Conservation (phyloP, 2,329 filamentous ascomycete species). For the Sphaerulina vaccinii region DNA sequence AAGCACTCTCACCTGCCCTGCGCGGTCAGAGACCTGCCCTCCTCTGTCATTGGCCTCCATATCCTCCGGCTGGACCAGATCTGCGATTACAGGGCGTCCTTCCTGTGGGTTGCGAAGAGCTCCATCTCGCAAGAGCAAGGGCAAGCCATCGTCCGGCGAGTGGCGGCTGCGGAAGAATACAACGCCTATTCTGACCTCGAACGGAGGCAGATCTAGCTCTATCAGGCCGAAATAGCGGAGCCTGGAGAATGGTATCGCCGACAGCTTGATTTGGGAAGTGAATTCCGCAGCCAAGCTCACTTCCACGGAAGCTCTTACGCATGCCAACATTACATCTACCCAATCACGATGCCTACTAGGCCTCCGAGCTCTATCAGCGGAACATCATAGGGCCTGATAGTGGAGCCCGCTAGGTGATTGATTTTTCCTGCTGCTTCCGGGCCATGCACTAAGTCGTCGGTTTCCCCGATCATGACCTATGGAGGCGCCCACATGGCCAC, state of each 20-base stretch:
- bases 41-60: background rate
- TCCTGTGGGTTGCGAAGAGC: background rate
- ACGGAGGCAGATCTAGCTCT: constrained; percentile 2
- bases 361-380: constrained; percentile 7
- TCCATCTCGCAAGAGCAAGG: background rate
- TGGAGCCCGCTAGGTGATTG: constrained; percentile 9
- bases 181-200: constrained; percentile 20
- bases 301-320: constrained; percentile 9
- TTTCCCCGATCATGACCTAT: constrained; percentile 26
- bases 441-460: constrained; percentile 9
- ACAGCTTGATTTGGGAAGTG: constrained; percentile 8
- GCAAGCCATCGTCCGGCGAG: constrained; percentile 4
- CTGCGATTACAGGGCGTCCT: background rate
- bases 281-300: constrained; percentile 9
- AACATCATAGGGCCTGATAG: constrained; percentile 15
- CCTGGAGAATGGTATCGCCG: constrained; percentile 15
- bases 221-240: constrained; percentile 5
- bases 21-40: background rate
- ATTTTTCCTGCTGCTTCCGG: constrained; percentile 17
- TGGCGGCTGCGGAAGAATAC: constrained; percentile 15
- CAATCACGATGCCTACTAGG: constrained; percentile 7
- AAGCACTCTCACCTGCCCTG: background rate
- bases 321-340: background rate
- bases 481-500: constrained; percentile 17
- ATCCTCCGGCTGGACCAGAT: background rate